Base-by-base conservation (phyloP, 441 rosid species). In the Croton setiger region DNA sequence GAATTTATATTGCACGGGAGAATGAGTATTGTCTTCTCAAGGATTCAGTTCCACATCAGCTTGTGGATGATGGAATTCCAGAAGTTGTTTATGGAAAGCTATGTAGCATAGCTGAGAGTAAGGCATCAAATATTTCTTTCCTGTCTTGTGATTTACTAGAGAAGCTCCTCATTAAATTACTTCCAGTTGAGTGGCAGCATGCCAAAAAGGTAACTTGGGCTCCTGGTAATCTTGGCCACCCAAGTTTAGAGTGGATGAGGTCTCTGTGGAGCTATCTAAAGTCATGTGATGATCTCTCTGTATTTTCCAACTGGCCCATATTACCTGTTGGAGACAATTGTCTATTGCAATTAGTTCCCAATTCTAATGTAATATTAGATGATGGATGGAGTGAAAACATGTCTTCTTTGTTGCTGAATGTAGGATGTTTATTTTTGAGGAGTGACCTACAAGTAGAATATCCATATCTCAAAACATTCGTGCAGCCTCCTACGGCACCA, bases 331-430 rank as follows among this genome's bases (percentile, higher is more conserved):
- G 86, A 69, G 90, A 86, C 70, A 74, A 43, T 79, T 81, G 64
- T 80, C 96, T 95, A 67, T 76, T 88, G 86, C 89, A 74, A 79
- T 84, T 95, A 68, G 81, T 81, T 80, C 84, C 88, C 78, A 89
- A 85, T 79, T 90, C 99, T 60, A 80, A 82, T 74, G 93, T 95
- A 74, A 81, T 95, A 65, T 85, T 72, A 76, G 88, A 85, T 81
- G 91, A 88, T 76, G 97, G 97, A 18, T 95, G 97, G 99, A 95
- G 96, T 72, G 99, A 95, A 79, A 95, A 95, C 78, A 90, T 95
- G 97, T 87, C 87, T 57, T 86, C 95, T 71, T 81, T 95, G 84
- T 81, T 95, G 85, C 76, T 84, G 76, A 95, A 89, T 82, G 89
- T 85, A 67, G 99, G 98, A 79, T 95, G 99, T 74, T 78, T 70